A percentile compares a stretch with the other conserved stretches of the same genome.
Conservation (phyloP, 2,329 filamentous ascomycete species). For the Fusarium haematococcum region DNA sequence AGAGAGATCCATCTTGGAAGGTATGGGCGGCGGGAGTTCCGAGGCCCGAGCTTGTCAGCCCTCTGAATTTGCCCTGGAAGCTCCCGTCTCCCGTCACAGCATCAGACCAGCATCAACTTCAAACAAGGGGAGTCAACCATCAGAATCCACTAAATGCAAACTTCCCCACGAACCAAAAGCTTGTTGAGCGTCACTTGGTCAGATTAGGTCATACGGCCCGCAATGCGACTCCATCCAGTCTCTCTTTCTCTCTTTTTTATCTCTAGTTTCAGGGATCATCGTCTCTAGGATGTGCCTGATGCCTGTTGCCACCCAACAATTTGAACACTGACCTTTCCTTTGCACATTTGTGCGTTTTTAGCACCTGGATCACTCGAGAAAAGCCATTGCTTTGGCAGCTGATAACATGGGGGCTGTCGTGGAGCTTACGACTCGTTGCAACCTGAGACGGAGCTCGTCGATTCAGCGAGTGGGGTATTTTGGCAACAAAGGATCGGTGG, state of each 20-base stretch:
- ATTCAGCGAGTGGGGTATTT: background rate
- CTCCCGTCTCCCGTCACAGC: background rate
- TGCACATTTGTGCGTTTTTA: background rate
- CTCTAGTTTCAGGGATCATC: conserved; percentile 17
- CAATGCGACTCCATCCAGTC: conserved; percentile 26
- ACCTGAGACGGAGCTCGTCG: background rate
- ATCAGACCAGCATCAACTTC: conserved; percentile 4
- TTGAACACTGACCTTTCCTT: background rate
- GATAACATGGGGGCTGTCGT: background rate
- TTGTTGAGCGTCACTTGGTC: conserved; percentile 33
- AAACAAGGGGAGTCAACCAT: conserved; percentile 16
- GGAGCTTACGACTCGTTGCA: background rate
- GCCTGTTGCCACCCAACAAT: background rate
- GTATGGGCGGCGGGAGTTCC: background rate
- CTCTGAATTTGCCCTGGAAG: background rate
- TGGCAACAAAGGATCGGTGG: background rate
- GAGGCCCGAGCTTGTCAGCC: background rate
- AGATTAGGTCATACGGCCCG: conserved; percentile 29
- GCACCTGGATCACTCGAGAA: background rate
- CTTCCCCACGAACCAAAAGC: conserved; percentile 40
- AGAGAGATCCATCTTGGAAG: background rate
- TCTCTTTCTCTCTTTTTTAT: conserved; percentile 19
- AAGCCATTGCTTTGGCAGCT: background rate
- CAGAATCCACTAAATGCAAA: conserved; percentile 28
- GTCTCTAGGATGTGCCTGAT: background rate